phyloP scores from a whole-genome alignment of 257 asterid genomes.

The Mitragyna speciosa region DNA sequence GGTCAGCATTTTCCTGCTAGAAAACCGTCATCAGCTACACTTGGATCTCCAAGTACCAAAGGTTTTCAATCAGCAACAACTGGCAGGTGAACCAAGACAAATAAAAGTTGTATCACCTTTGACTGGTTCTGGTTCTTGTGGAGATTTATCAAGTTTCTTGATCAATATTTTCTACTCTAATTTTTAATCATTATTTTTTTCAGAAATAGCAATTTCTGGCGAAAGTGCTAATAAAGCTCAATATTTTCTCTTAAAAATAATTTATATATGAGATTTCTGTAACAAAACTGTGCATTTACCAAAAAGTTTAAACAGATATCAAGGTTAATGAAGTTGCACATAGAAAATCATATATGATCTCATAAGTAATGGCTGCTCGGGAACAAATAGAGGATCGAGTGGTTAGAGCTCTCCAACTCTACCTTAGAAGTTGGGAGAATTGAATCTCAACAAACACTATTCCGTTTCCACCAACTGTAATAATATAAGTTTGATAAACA shows the following conservation, averaged over 20 bases:
- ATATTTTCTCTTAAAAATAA: background rate
- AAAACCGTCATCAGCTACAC: background rate
- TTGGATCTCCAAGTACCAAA: background rate
- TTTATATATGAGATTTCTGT: background rate
- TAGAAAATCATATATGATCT: too few relatives aligned
- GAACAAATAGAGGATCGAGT: too few relatives aligned
- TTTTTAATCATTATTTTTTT: background rate
- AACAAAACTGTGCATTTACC: background rate
- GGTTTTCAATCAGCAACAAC: background rate
- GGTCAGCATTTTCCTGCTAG: background rate
- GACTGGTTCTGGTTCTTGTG: background rate
- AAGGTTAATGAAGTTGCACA: too few relatives aligned
- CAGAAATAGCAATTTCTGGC: too few relatives aligned
- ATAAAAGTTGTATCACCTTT: background rate
- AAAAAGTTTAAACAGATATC: too few relatives aligned
- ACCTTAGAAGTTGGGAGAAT: too few relatives aligned
- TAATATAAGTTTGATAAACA: too few relatives aligned
- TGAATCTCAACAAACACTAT: too few relatives aligned
- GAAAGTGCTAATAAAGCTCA: background rate
- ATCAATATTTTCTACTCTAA: background rate
- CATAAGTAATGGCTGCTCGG: too few relatives aligned
- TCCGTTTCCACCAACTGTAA: too few relatives aligned
- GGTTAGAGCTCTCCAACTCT: too few relatives aligned
- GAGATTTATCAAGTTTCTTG: background rate
- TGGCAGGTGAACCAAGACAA: background rate